Conservation (phyloP, 306 rosid species). For the Cyclanthera cordifolia region DNA sequence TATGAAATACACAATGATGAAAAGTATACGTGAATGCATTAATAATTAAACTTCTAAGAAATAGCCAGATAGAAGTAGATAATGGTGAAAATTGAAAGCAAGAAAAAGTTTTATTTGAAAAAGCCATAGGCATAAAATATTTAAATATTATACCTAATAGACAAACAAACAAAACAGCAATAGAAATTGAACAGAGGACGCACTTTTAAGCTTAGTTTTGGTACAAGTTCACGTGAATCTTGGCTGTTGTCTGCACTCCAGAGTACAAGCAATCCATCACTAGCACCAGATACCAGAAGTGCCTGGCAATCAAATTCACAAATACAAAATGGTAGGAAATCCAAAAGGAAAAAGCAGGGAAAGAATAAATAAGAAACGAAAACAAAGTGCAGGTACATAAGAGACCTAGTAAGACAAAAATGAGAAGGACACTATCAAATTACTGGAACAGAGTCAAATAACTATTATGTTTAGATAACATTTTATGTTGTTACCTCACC, state of each 20-base stretch:
- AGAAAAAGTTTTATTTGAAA: not conserved
- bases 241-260: constrained; percentile 98
- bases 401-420: not conserved
- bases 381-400: not conserved
- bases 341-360: not conserved
- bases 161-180: not conserved
- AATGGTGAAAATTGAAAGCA: not conserved
- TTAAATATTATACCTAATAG: not conserved
- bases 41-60: not conserved
- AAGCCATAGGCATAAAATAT: constrained; percentile 3
- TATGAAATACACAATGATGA: not conserved
- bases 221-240: constrained; percentile 96
- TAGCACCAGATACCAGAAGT: constrained; percentile 89
- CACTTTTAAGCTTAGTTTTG: constrained; percentile 90
- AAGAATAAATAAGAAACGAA: constrained; percentile 3
- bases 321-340: constrained; percentile 4
- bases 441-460: not conserved
- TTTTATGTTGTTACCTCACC: constrained; percentile 67
- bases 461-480: constrained; percentile 11
- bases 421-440: constrained; percentile 2
- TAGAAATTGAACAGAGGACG: constrained; percentile 12
- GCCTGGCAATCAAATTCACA: constrained; percentile 45
- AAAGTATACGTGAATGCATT: constrained; percentile 14
- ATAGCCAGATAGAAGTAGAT: not conserved
- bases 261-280: constrained; percentile 83